Percentiles rank a stretch among this genome's conserved stretches.
Evolutionary conservation across 345 rosid genomes (phyloP).

Genomic region (Excoecaria agallocha): DNA sequence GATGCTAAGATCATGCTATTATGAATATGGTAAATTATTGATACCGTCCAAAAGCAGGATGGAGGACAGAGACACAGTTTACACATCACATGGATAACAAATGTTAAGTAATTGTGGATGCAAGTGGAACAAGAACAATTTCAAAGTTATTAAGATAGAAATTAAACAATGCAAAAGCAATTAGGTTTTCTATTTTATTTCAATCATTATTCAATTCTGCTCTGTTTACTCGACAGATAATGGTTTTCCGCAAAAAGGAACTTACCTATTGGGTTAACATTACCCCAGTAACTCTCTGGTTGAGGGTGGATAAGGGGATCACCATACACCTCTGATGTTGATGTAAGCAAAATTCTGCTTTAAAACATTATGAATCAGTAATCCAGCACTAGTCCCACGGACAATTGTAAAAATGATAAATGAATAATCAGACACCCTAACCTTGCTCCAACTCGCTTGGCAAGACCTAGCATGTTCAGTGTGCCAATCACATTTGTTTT

Average conservation of each 20-base stretch:
- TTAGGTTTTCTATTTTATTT: neutral
- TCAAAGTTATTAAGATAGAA: neutral
- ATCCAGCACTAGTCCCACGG: neutral
- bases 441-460: conserved; percentile 99
- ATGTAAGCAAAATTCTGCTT: conserved; percentile 85
- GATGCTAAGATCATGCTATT: neutral
- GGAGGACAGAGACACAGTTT: neutral
- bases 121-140: neutral
- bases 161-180: neutral
- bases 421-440: conserved; percentile 20
- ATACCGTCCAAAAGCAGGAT: neutral
- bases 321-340: conserved; percentile 96
- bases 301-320: conserved; percentile 96
- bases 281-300: conserved; percentile 95
- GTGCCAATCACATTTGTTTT: conserved; percentile 99
- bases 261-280: conserved; percentile 92
- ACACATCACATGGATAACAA: neutral
- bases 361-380: conserved; percentile 5
- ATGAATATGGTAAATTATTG: conserved; percentile 1
- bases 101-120: neutral
- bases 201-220: neutral
- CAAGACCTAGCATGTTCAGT: conserved; percentile 95
- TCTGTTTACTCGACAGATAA: neutral
- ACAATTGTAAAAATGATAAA: neutral
- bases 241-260: neutral